A percentile compares a stretch with the other conserved stretches of the same genome.
phyloP scores from a whole-genome alignment of 257 asterid species.

The Sherardia arvensis region DNA sequence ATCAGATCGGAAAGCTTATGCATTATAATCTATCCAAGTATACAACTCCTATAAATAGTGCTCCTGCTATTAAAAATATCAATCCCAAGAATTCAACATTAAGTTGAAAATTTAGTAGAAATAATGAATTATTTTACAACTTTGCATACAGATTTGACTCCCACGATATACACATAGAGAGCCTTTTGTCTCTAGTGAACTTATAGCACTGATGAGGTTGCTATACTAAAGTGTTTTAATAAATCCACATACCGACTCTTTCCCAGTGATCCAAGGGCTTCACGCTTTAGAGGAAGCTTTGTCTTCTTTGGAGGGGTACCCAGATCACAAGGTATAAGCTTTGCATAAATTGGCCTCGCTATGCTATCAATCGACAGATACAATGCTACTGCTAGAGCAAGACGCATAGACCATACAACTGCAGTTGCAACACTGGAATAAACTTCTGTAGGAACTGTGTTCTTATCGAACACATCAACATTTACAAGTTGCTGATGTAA shows the following conservation, averaged over 20 bases:
- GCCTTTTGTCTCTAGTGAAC: not conserved
- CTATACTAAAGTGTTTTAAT: not conserved
- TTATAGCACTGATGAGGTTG: constrained; percentile 2
- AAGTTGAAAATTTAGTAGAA: not conserved
- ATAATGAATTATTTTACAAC: not conserved
- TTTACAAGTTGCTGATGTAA: constrained; percentile 91
- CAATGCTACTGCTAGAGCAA: constrained; percentile 68
- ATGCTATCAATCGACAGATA: constrained; percentile 80
- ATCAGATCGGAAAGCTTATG: constrained; percentile 12
- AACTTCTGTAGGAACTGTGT: constrained; percentile 63
- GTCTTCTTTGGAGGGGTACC: constrained; percentile 65
- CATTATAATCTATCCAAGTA: not conserved
- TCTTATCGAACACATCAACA: constrained; percentile 73
- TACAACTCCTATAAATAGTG: not conserved
- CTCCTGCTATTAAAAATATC: not conserved
- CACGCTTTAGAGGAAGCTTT: constrained; percentile 47
- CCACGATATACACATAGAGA: not conserved
- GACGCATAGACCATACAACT: constrained; percentile 99
- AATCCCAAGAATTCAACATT: not conserved
- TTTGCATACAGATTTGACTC: not conserved
- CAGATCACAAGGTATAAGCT: constrained; percentile 87
- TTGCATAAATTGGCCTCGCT: constrained; percentile 79
- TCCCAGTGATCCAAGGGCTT: constrained; percentile 86
- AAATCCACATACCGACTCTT: constrained; percentile 70
- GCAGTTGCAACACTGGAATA: constrained; percentile 80